Conservation (phyloP, 305 asterid species). For the Coffea humblotiana region DNA sequence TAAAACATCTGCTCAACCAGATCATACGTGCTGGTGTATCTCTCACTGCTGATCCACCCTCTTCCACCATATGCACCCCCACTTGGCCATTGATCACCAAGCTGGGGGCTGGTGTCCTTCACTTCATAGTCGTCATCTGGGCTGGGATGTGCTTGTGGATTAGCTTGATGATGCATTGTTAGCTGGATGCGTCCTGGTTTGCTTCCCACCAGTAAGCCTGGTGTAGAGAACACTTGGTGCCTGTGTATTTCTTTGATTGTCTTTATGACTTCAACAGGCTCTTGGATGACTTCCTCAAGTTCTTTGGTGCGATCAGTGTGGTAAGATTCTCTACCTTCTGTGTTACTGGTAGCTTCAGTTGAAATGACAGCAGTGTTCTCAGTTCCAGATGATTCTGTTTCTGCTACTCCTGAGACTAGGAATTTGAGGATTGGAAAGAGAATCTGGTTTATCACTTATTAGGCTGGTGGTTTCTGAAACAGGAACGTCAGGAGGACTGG, state of each 20-base stretch:
- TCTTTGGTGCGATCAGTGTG: conserved; percentile 21
- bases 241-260: conserved; percentile 36
- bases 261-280: conserved; percentile 27
- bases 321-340: conserved; percentile 14
- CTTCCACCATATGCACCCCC: conserved; percentile 37
- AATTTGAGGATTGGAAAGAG: conserved; percentile 18
- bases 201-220: conserved; percentile 26
- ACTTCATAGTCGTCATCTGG: conserved; percentile 56
- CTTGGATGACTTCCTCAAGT: conserved; percentile 13
- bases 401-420: conserved; percentile 18
- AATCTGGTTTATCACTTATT: conserved; percentile 15
- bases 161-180: conserved; percentile 43
- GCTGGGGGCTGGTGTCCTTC: conserved; percentile 45
- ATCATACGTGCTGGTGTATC: conserved; percentile 47
- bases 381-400: conserved; percentile 18
- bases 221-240: conserved; percentile 37
- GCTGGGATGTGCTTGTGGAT: conserved; percentile 32
- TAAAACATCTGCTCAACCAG: conserved; percentile 64
- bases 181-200: conserved; percentile 19
- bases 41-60: conserved; percentile 56
- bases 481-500: conserved; percentile 22
- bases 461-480: conserved; percentile 18
- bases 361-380: conserved; percentile 15
- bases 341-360: conserved; percentile 18
- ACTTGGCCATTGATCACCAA: conserved; percentile 52